Evolutionary conservation across 805 yeast genomes (phyloP), one percentile per base, ranked within the genome.

Genomic region (Grigorovia yakushimaensis): DNA sequence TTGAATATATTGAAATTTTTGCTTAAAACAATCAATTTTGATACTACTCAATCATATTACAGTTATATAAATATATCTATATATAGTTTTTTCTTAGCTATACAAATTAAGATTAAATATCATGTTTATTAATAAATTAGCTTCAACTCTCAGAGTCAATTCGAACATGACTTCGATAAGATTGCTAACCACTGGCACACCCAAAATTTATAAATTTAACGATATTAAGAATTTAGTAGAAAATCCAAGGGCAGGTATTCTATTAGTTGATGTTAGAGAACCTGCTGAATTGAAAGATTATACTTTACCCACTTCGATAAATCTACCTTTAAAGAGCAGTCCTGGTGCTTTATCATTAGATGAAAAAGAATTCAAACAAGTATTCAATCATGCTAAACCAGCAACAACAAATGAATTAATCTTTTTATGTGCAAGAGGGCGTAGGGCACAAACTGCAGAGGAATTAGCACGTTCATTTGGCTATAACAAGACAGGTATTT

Each of bases 371-470:
- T 91, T 93, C 59, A 75, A 79, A 57, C 85, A 84, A 36, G 72
- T 78, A 42, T 88, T 89, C 69, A 91, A 94, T 13, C 81, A 88
- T 59, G 73, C 72, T 13, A 91, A 91, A 70, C 98, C 98, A 2
- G 56, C 68, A 6, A 65, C 70, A 43, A 81, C 79, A 44, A 78
- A 84, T 60, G 85, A 86, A 54, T 72, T 91, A 61, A 77, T 91
- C 39, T 89, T 91, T 68, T 89, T 89, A 69, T 91, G 98, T 68
- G 78, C 84, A 43, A 96, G 85, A 8, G 98, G 98, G 48, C 84
- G 88, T 42, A 81, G 98, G 71, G 83, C 94, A 21, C 75, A 87
- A 41, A 87, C 88, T 52, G 89, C 96, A 40, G 96, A 88, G 62
- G 95, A 87, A 61, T 73, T 91, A 60, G 98, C 98, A 13, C 77